phyloP scores from a whole-genome alignment of 2,329 filamentous ascomycete genomes.

The Apiospora marii region DNA sequence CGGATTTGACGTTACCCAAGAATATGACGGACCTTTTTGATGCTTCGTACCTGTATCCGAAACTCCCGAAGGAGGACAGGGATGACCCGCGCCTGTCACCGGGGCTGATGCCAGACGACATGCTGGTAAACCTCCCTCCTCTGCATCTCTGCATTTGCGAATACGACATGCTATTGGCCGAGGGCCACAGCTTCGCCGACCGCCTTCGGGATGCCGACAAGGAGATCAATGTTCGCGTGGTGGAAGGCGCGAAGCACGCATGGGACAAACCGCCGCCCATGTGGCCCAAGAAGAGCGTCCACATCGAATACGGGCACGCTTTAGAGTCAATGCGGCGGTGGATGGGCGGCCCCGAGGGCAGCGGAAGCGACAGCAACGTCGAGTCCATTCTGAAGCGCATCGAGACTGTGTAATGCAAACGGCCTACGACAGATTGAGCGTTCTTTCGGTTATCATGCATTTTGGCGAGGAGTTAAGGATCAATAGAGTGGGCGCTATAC shows the following conservation, averaged over 20 bases:
- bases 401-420: constrained; percentile 17
- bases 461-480: constrained; percentile 10
- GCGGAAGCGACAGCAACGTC: constrained; percentile 12
- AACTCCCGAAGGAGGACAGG: constrained; percentile 50
- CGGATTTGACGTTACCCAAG: constrained; percentile 64
- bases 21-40: constrained; percentile 69
- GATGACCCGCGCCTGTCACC: constrained; percentile 63
- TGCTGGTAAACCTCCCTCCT: constrained; percentile 36
- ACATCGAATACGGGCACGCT: constrained; percentile 55
- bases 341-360: constrained; percentile 31
- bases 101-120: constrained; percentile 38
- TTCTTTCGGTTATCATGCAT: constrained; percentile 7
- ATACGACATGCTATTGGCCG: constrained; percentile 42
- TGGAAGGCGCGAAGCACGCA: constrained; percentile 54
- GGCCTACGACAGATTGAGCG: constrained; percentile 2
- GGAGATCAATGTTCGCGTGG: constrained; percentile 50
- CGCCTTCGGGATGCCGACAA: constrained; percentile 37
- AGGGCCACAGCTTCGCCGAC: constrained; percentile 38
- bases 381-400: constrained; percentile 5
- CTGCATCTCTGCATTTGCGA: constrained; percentile 40
- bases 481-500: constrained; percentile 2
- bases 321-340: constrained; percentile 51
- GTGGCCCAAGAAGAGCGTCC: constrained; percentile 52
- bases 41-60: constrained; percentile 64
- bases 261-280: constrained; percentile 59